These are phyloP conservation scores for Arthrobotrys sinensis DNA, from an alignment of 2,329 filamentous ascomycete species.

Conservation along the genomic window DNA sequence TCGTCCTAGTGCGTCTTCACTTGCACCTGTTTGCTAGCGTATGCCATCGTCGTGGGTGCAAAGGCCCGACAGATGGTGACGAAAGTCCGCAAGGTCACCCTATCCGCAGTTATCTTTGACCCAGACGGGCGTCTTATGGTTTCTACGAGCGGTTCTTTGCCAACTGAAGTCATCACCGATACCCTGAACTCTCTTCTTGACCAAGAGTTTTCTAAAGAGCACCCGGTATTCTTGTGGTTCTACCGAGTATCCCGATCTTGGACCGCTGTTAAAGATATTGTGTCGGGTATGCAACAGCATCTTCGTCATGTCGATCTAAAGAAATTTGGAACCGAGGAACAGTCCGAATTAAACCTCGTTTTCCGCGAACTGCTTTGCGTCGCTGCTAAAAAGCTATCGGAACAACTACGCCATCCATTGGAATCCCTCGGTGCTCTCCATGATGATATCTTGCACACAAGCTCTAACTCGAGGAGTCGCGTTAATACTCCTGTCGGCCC, in stretches of 20 bases:
- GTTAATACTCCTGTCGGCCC: constrained; percentile 36
- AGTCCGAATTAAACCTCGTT: constrained; percentile 79
- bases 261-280: constrained; percentile 77
- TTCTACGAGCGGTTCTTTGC: constrained; percentile 78
- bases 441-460: constrained; percentile 82
- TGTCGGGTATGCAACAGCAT: constrained; percentile 81
- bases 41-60: constrained; percentile 73
- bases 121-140: constrained; percentile 77
- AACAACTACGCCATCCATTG: constrained; percentile 76
- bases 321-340: constrained; percentile 68
- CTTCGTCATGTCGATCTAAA: constrained; percentile 72
- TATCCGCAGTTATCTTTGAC: constrained; percentile 78
- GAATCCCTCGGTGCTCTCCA: constrained; percentile 79
- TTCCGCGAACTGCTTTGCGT: constrained; percentile 89
- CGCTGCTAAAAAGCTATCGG: constrained; percentile 81
- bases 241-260: constrained; percentile 86
- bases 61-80: constrained; percentile 67
- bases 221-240: constrained; percentile 89
- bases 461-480: constrained; percentile 66
- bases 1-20: constrained; percentile 74
- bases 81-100: constrained; percentile 67
- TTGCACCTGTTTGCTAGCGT: constrained; percentile 73
- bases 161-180: constrained; percentile 83
- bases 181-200: constrained; percentile 72
- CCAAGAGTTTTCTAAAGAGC: constrained; percentile 78